Percentiles rank a stretch among this genome's conserved stretches.
phyloP scores from a whole-genome alignment of 768 basidiomycete genomes.

The Stropharia rugosoannulata region DNA sequence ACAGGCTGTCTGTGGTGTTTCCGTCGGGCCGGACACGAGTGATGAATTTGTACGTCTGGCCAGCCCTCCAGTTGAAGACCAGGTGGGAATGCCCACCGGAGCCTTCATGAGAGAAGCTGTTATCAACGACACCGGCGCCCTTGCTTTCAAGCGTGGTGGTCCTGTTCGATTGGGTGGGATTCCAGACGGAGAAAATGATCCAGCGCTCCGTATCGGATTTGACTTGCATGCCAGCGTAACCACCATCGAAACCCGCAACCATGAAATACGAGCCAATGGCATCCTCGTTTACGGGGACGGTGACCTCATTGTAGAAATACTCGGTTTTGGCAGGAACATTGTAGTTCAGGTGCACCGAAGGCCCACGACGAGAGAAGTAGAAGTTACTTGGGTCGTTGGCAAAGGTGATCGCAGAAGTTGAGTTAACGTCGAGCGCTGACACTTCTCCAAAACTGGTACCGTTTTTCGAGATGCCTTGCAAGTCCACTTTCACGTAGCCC shows the following conservation, averaged over 20 bases:
- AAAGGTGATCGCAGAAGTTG: conserved; percentile 8
- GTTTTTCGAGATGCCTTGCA: conserved; percentile 12
- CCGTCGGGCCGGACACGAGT: conserved; percentile 16
- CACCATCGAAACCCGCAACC: conserved; percentile 13
- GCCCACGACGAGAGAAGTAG: conserved; percentile 17
- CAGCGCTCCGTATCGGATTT: conserved; percentile 6
- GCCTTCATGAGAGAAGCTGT: conserved; percentile 11
- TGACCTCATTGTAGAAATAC: conserved; percentile 18
- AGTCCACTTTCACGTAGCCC: conserved; percentile 15
- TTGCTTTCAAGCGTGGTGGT: conserved; percentile 16
- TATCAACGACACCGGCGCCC: conserved; percentile 13
- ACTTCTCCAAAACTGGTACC: conserved; percentile 15
- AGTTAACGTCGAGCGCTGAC: conserved; percentile 13
- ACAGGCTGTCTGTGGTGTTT: conserved; percentile 9
- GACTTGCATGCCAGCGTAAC: conserved; percentile 16
- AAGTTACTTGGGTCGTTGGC: conserved; percentile 14
- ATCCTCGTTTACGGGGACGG: conserved; percentile 13
- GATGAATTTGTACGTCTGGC: conserved; percentile 17
- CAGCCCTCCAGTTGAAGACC: conserved; percentile 13
- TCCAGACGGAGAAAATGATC: conserved; percentile 16
- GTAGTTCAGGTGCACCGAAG: conserved; percentile 15
- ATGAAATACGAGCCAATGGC: conserved; percentile 15
- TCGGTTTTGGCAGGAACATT: conserved; percentile 11
- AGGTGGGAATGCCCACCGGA: conserved; percentile 12
- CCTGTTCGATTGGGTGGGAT: conserved; percentile 11